Evolutionary conservation across 768 basidiomycete genomes (phyloP).

Genomic region (Suillus decipiens): DNA sequence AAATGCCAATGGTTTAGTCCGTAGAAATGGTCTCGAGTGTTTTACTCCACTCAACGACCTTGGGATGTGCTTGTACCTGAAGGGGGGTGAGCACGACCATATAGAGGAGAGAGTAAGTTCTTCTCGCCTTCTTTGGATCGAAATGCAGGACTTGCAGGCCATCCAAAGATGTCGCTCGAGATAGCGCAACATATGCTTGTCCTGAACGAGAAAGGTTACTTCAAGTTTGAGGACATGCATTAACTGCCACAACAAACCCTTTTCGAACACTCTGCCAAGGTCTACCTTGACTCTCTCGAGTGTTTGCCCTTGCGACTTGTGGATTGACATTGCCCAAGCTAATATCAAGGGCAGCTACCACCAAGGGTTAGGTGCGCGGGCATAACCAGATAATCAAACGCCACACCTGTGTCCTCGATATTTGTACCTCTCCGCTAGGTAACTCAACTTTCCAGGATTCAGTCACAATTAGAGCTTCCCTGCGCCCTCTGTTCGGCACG

Average conservation of each 20-base stretch:
- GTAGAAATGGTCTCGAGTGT: conserved; percentile 55
- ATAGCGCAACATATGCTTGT: conserved; percentile 90
- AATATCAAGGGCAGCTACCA: conserved; percentile 80
- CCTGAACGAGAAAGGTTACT: conserved; percentile 42
- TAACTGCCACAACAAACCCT: conserved; percentile 48
- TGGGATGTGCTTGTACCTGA: conserved; percentile 73
- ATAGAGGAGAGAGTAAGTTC: not conserved
- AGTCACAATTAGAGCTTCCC: conserved; percentile 59
- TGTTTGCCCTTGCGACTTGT: conserved; percentile 98
- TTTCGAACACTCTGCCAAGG: conserved; percentile 90
- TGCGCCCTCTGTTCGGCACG: conserved; percentile 54
- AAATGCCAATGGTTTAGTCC: conserved; percentile 12
- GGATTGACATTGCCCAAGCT: conserved; percentile 98
- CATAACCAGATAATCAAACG: conserved; percentile 18
- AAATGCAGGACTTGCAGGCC: conserved; percentile 87
- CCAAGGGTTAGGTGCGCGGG: not conserved
- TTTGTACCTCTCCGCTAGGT: conserved; percentile 84
- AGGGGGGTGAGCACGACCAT: conserved; percentile 3
- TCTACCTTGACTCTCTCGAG: conserved; percentile 94
- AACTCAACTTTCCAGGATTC: conserved; percentile 88
- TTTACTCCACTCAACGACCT: conserved; percentile 71
- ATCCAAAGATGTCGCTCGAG: conserved; percentile 83
- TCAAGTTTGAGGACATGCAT: conserved; percentile 9
- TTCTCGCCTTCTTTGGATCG: conserved; percentile 64
- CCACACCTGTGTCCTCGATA: conserved; percentile 72